phyloP scores from a whole-genome alignment of 2,329 filamentous ascomycete species.

The Neocucurbitaria cava region DNA sequence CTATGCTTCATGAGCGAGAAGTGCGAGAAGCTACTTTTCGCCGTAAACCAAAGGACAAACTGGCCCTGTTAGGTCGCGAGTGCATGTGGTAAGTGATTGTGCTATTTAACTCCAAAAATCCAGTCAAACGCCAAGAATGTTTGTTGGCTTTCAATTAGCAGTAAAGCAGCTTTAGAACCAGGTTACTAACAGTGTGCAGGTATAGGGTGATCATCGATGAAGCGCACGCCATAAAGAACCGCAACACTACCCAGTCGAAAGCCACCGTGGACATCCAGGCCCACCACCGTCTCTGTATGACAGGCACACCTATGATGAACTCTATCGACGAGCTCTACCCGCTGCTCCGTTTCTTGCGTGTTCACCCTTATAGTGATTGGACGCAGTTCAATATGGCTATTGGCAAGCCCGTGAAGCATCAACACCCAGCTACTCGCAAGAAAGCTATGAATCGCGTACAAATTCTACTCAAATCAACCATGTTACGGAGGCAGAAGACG shows the following conservation, averaged over 20 bases:
- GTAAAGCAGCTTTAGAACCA: neutral
- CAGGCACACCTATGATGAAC: conserved; percentile 91
- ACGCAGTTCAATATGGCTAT: conserved; percentile 68
- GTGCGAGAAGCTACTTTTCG: conserved; percentile 40
- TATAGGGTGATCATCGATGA: conserved; percentile 75
- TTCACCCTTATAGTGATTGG: conserved; percentile 74
- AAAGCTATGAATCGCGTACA: conserved; percentile 74
- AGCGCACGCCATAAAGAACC: conserved; percentile 82
- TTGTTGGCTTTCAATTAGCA: no score
- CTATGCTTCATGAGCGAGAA: conserved; percentile 50
- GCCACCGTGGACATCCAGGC: conserved; percentile 67
- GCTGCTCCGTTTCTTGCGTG: conserved; percentile 76
- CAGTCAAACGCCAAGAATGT: neutral
- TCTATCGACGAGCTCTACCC: conserved; percentile 78
- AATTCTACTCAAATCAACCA: conserved; percentile 77
- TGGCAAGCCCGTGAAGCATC: conserved; percentile 56
- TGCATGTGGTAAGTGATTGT: conserved; percentile 60
- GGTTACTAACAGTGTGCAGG: conserved; percentile 5
- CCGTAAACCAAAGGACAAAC: conserved; percentile 28
- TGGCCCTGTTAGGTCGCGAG: conserved; percentile 63
- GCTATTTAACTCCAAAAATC: neutral
- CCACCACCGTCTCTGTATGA: conserved; percentile 74
- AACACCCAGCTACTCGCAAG: conserved; percentile 39
- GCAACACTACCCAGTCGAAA: conserved; percentile 65
- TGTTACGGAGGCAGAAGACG: conserved; percentile 82